Evolutionary conservation across 2,329 filamentous ascomycete species (phyloP).

Genomic region (Chaetomium sp.): DNA sequence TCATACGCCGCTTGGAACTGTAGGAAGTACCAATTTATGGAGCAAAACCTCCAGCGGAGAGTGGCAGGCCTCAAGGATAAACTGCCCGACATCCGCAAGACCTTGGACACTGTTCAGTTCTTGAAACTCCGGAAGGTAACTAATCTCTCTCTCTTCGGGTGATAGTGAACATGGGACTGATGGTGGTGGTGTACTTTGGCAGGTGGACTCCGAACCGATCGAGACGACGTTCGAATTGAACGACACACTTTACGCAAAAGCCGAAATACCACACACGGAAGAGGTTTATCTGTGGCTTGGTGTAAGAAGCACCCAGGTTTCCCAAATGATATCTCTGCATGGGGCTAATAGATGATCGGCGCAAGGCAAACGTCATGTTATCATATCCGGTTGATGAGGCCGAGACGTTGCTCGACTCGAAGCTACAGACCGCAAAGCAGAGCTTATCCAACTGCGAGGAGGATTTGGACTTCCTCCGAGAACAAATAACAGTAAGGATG

Average conservation of each 20-base stretch:
- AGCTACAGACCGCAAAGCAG: conserved; percentile 70
- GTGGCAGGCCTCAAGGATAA: conserved; percentile 81
- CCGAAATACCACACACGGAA: conserved; percentile 70
- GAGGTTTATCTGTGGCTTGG: conserved; percentile 98
- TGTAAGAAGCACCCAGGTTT: conserved; percentile 39
- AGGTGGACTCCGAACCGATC: conserved; percentile 59
- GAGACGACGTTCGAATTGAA: conserved; percentile 95
- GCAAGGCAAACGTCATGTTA: conserved; percentile 90
- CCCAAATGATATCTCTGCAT: too few species aligned
- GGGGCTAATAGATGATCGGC: conserved; percentile 21
- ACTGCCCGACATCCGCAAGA: conserved; percentile 95
- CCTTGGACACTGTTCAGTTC: conserved; percentile 83
- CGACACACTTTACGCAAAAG: conserved; percentile 89
- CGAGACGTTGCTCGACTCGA: conserved; percentile 67
- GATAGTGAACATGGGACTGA: conserved; percentile 4
- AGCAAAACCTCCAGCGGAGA: conserved; percentile 81
- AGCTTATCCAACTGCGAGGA: conserved; percentile 88
- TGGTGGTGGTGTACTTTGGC: not conserved
- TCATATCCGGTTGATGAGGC: conserved; percentile 89
- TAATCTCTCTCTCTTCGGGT: not conserved
- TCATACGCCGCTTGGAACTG: conserved; percentile 4
- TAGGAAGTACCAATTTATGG: conserved; percentile 99
- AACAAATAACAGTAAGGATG: conserved; percentile 75
- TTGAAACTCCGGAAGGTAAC: conserved; percentile 66
- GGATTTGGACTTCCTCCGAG: conserved; percentile 88